phyloP scores from a whole-genome alignment of 169 alveolate species.

The Miamiensis avidus region DNA sequence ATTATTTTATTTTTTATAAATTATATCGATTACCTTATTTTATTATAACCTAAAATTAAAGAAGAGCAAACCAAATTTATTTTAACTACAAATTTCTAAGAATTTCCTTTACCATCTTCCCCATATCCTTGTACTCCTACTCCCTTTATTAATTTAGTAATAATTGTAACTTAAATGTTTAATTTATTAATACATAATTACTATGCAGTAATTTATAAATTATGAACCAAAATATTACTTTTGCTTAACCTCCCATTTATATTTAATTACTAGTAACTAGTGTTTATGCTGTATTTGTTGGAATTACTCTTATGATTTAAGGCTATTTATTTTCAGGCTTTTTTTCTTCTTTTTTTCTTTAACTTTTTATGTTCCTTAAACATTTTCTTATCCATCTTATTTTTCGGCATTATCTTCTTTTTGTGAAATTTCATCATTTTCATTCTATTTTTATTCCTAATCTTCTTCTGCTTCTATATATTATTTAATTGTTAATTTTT shows the following conservation, averaged over 20 bases:
- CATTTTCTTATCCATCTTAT: no score
- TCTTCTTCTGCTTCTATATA: neutral
- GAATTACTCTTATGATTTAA: neutral
- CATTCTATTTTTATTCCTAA: neutral
- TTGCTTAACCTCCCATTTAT: neutral
- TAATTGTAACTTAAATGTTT: no score
- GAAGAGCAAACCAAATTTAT: constrained; percentile 18
- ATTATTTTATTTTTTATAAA: neutral
- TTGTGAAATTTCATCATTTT: neutral
- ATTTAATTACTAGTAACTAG: neutral
- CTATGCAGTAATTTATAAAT: no score
- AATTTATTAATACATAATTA: no score
- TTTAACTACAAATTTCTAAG: constrained; percentile 16
- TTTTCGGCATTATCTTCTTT: neutral
- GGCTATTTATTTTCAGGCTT: neutral
- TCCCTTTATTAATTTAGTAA: neutral
- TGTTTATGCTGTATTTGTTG: neutral
- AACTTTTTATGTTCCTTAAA: no score
- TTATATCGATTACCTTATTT: constrained; percentile 17
- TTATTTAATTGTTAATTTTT: no score
- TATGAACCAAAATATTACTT: neutral
- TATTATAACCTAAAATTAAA: constrained; percentile 41
- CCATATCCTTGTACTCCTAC: neutral
- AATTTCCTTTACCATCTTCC: constrained; percentile 19
- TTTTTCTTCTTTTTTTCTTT: no score